A percentile compares a stretch with the other conserved stretches of the same genome.
phyloP scores from a whole-genome alignment of 495 filamentous ascomycete genomes.

The Aspergillus steynii region DNA sequence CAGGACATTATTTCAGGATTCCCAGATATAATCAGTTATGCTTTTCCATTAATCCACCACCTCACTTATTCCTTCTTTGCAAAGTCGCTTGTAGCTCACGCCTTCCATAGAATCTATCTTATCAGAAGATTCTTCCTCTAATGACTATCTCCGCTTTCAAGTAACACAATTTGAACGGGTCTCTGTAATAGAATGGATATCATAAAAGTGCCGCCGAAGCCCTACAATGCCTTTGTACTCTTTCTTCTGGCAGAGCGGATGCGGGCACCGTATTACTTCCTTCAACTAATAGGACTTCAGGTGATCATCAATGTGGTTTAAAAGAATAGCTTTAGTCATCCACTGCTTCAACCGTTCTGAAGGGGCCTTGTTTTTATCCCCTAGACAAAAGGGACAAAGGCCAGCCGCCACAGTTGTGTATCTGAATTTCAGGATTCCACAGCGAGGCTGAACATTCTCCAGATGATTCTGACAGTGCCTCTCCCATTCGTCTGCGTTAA shows the following conservation, averaged over 20 bases:
- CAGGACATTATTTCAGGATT: no score
- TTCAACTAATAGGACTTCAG: background rate
- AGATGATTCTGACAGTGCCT: conserved; percentile 17
- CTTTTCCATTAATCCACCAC: background rate
- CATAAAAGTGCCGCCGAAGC: conserved; percentile 7
- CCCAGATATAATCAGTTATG: no score
- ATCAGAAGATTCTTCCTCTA: conserved; percentile 1
- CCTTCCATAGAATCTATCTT: background rate
- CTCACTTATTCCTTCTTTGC: background rate
- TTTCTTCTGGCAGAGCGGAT: background rate
- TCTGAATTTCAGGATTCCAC: conserved; percentile 21
- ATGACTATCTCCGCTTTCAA: conserved; percentile 3
- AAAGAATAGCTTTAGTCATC: conserved; percentile 16
- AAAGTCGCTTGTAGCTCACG: background rate
- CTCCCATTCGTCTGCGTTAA: conserved; percentile 10
- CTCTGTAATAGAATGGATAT: conserved; percentile 8
- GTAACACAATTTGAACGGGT: conserved; percentile 6
- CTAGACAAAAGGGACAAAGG: conserved; percentile 19
- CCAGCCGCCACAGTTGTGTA: conserved; percentile 18
- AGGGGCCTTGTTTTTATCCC: conserved; percentile 11
- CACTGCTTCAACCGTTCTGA: conserved; percentile 19
- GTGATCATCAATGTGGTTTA: conserved; percentile 17
- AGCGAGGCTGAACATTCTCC: conserved; percentile 15
- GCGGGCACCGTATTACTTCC: background rate
- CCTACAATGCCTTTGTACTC: background rate